These are phyloP conservation scores for Cordia subcordata DNA, from an alignment of 257 asterid species.

Conservation along the genomic window DNA sequence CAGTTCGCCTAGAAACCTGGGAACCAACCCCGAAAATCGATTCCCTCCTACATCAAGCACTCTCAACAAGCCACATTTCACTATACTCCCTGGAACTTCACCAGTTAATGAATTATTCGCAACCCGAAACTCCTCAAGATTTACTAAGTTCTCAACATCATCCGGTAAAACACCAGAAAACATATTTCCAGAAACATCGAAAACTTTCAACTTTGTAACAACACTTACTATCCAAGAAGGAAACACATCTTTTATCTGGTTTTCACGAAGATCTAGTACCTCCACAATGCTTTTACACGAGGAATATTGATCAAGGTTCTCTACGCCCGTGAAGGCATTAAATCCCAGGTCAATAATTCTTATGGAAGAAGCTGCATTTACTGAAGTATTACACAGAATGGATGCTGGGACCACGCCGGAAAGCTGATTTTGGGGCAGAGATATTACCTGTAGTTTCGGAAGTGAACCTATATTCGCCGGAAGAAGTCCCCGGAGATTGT, in stretches of 20 bases:
- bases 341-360: conserved; percentile 57
- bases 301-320: neutral
- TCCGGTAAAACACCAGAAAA: conserved; percentile 52
- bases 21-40: conserved; percentile 42
- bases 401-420: conserved; percentile 62
- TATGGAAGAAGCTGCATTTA: conserved; percentile 1
- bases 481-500: conserved; percentile 56
- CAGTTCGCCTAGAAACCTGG: conserved; percentile 49
- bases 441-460: conserved; percentile 40
- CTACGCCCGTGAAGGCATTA: conserved; percentile 73
- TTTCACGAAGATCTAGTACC: conserved; percentile 67
- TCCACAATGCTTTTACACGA: conserved; percentile 23
- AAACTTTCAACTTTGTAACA: conserved; percentile 33
- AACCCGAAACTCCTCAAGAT: conserved; percentile 50
- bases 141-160: conserved; percentile 37
- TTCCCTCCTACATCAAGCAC: conserved; percentile 62
- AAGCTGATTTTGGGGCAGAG: conserved; percentile 57
- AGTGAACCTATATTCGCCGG: conserved; percentile 62
- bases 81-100: conserved; percentile 35
- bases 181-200: conserved; percentile 66
- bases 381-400: conserved; percentile 45
- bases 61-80: conserved; percentile 34
- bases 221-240: conserved; percentile 46
- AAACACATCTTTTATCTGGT: conserved; percentile 57
- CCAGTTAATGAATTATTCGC: conserved; percentile 66